Base-by-base conservation (phyloP, 495 filamentous ascomycete genomes). In the Extremus antarcticus region DNA sequence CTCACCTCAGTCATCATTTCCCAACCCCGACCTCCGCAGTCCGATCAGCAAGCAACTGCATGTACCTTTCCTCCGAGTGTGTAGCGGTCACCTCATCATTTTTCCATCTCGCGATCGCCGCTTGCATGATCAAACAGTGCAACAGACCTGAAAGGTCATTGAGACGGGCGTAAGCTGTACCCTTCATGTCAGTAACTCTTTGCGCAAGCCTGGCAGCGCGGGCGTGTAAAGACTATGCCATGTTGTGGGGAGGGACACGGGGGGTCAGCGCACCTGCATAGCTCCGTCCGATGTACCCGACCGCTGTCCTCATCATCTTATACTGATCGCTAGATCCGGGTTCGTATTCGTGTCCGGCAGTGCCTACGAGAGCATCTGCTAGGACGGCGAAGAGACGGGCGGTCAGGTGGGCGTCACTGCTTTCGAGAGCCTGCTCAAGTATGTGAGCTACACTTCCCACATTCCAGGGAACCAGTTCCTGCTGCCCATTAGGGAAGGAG, bases 351-450 rank as follows among this genome's bases (percentile, higher is more conserved):
- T 73, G 66, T 0, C 87, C 85, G 0, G 88, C 91, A 62, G 88
- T 71, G 0, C 91, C 91, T 76, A 94, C 85, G 60, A 87, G 78
- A 0, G 86, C 85, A 65, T 96, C 90, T 3, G 84, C 88, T 9
- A 94, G 75, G n/a, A 81, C 68, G 19, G 80, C 81, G 68, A 88
- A 92, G 21, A 43, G 11, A 3, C 22, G 38, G n/a, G 55, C 47
- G 1, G 20, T 45, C n/a, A 57, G n/a, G 19, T 20, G 2, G 24
- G 20, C 4, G 11, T 43, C 47, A 19, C 48, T 39, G 11, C 20
- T 17, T 41, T 57, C 55, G 40, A 38, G 21, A 16, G 43, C 43
- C 55, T 57, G 32, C 22, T 19, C 23, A 16, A 20, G 25, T 24
- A 52, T 16, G 8, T 43, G 45, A 50, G 47, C 23, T 4, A 35